Evolutionary conservation across 805 yeast species (phyloP), one percentile per base, ranked within the genome.

Genomic region (Ogataea pilisensis): DNA sequence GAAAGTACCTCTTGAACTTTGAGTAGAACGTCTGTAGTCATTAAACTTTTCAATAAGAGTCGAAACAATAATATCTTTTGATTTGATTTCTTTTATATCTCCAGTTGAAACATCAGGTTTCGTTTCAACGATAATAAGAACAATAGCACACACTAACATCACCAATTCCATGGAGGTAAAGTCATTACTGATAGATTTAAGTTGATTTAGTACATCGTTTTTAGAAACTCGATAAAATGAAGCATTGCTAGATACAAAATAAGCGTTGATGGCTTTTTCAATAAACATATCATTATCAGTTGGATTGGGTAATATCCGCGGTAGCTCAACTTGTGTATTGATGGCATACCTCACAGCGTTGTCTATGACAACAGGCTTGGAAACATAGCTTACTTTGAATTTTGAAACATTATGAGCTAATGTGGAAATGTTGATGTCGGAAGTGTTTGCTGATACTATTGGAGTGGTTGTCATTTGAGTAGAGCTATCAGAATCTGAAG

Each of bases 91-190:
- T 4, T 27, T 35, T 31, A 40, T 39, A 12, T 35, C 32, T 7
- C 18, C 7, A 6, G 17, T 22, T 7, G 39, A n/a, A 1, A 37
- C 12, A 17, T 42, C 44, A 9, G 38, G 30, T 16, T 43, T 21
- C 12, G 26, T 12, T 31, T 44, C 47, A 3, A 53, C 26, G 1
- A 39, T 25, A 24, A 38, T 29, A 6, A 53, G 41, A 5, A 35
- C 24, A 3, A 53, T 27, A 1, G 50, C 35, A 17, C 41, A 39
- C 1, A 49, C 16, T 12, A 47, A 31, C 51, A 53, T 47, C 14
- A 51, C 39, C 4, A 39, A 25, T 34, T 49, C 55, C 31, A 53
- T 39, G 5, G 53, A 46, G n/a, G 39, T 27, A 34, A 29, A 42
- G 19, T 46, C 36, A 17, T 42, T 35, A 13, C 30, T 28, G 4